phyloP scores from a whole-genome alignment of 1,139 yeast genomes.

The Geotrichum cucujoidarum region DNA sequence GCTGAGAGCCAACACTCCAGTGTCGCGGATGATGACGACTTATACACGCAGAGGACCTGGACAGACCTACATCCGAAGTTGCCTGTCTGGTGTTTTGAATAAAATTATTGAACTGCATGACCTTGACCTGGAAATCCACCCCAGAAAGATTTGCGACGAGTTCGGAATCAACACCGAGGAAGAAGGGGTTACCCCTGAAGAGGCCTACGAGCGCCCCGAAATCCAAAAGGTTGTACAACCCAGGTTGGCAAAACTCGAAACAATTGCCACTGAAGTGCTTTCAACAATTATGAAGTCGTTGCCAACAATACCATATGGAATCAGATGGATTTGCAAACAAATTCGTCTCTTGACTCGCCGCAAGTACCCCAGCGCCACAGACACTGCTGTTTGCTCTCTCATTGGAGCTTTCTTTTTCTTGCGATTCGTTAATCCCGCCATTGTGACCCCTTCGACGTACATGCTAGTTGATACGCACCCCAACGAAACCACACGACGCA shows the following conservation, averaged over 20 bases:
- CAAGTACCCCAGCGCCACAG: slow-evolving; percentile 60
- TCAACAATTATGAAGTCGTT: slow-evolving; percentile 57
- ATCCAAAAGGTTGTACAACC: slow-evolving; percentile 35
- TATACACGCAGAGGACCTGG: slow-evolving; percentile 43
- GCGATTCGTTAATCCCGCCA: slow-evolving; percentile 84
- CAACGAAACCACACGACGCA: slow-evolving; percentile 53
- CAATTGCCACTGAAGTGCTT: slow-evolving; percentile 55
- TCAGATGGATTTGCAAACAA: slow-evolving; percentile 68
- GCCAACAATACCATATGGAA: slow-evolving; percentile 61
- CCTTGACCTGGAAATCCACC: slow-evolving; percentile 37
- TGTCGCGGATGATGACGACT: slow-evolving; percentile 43
- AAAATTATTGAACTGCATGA: slow-evolving; percentile 34
- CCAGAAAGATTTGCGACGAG: slow-evolving; percentile 38
- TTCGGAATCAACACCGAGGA: slow-evolving; percentile 28
- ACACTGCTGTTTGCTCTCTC: slow-evolving; percentile 48
- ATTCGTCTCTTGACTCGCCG: slow-evolving; percentile 59
- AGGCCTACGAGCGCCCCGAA: slow-evolving; percentile 33
- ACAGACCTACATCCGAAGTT: slow-evolving; percentile 39
- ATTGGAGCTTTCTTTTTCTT: slow-evolving; percentile 83
- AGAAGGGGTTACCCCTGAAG: slow-evolving; percentile 32
- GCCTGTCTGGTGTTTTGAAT: slow-evolving; percentile 35
- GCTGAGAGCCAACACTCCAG: slow-evolving; percentile 42
- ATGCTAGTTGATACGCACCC: slow-evolving; percentile 40
- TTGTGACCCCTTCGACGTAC: slow-evolving; percentile 81
- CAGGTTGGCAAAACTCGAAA: slow-evolving; percentile 36